Evolutionary conservation across 2,329 filamentous ascomycete genomes (phyloP), one percentile per base, ranked within the genome.

Genomic region (Pleomassaria siparia): DNA sequence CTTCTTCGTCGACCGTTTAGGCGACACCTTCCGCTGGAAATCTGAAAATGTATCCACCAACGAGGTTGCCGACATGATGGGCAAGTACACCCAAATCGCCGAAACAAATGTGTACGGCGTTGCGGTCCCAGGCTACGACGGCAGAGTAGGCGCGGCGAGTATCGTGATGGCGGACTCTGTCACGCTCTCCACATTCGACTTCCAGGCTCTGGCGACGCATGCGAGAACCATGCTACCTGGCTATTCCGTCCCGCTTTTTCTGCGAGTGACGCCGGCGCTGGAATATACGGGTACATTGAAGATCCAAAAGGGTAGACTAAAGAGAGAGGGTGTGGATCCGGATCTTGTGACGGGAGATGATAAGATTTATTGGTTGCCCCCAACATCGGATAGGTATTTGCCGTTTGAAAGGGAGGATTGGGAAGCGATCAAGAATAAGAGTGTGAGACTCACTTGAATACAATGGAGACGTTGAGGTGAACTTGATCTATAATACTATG

Each of bases 231-330:
- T 56, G 10, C 59, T 77, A n/a, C 75, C 75, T 10, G 59, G 72
- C 2, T 77, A 76, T 54, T 74, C 75, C 12, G 72, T 77, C 4
- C 75, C 75, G 1, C 42, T 76, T 0, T 77, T 77, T 46, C 16
- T 77, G 13, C 57, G 74, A 10, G 50, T 76, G 0, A 72, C 67
- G 4, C 54, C 58, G 28, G 60, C 62, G 40, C 56, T 76, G 18
- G 74, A 75, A 44, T 74, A 76, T 46, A 77, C 74, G 12, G 73
- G 70, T 3, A 76, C 74, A 7, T 55, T 76, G 60, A 76, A 77
- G 63, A 56, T 76, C 12, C 73, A 74, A 54, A 77, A 77, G 46
- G 69, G 70, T 2, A 66, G 64, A 21, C 53, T 76, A 30, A 70
- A 74, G 52, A 56, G 57, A 2, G 72, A 77, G 47, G 75, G 74